phyloP scores from a whole-genome alignment of 352 stramenopile species.

The Phytophthora uliginosa region DNA sequence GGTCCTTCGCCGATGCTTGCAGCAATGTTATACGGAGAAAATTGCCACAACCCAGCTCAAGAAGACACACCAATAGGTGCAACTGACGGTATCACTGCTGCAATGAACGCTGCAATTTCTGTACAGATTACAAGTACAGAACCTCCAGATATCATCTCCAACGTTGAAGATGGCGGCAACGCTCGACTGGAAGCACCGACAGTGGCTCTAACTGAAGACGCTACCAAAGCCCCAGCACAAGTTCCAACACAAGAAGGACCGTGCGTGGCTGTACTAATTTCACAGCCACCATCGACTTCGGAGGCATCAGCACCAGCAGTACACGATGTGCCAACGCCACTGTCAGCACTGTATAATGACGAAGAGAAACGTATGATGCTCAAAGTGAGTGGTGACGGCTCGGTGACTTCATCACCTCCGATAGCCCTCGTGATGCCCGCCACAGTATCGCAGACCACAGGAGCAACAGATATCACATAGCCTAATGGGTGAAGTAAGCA shows the following conservation, averaged over 20 bases:
- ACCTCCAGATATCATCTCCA: neutral
- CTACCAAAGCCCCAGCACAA: slow-evolving; percentile 1
- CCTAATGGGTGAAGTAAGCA: too few species aligned
- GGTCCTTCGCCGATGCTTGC: slow-evolving; percentile 28
- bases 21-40: slow-evolving; percentile 31
- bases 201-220: slow-evolving; percentile 1
- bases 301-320: slow-evolving; percentile 16
- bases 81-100: slow-evolving; percentile 14
- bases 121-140: neutral
- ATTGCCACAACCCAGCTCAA: slow-evolving; percentile 5
- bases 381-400: slow-evolving; percentile 30
- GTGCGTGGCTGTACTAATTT: slow-evolving; percentile 14
- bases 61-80: slow-evolving; percentile 19
- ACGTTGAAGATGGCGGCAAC: neutral
- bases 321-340: slow-evolving; percentile 60
- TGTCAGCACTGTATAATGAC: slow-evolving; percentile 79
- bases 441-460: slow-evolving; percentile 22
- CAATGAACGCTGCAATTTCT: neutral
- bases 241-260: slow-evolving; percentile 18
- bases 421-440: slow-evolving; percentile 32
- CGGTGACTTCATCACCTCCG: slow-evolving; percentile 23
- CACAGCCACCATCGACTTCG: slow-evolving; percentile 5
- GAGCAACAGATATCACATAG: neutral
- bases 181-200: neutral
- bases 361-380: slow-evolving; percentile 78